These are phyloP conservation scores for Trichoderma reesei DNA, from an alignment of 495 filamentous ascomycete genomes.

Conservation along the genomic window DNA sequence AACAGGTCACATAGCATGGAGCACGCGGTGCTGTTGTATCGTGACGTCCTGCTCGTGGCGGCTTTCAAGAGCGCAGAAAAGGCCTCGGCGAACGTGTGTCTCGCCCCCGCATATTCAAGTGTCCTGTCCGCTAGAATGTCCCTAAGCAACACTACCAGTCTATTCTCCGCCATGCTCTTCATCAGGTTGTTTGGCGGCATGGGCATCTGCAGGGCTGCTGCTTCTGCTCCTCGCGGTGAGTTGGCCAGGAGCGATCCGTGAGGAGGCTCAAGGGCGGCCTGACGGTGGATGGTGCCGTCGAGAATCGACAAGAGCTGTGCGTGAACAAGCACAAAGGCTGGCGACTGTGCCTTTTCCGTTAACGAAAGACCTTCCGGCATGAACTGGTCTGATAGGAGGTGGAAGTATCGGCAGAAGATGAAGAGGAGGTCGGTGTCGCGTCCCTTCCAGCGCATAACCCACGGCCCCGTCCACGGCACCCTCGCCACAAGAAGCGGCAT, in stretches of 20 bases:
- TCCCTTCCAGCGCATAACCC: slow-evolving; percentile 80
- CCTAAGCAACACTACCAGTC: slow-evolving; percentile 74
- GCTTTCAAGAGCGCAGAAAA: slow-evolving; percentile 67
- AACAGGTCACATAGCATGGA: slow-evolving; percentile 89
- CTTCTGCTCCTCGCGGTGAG: slow-evolving; percentile 62
- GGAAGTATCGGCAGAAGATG: slow-evolving; percentile 86
- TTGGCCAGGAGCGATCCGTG: slow-evolving; percentile 61
- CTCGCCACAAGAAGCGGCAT: slow-evolving; percentile 59
- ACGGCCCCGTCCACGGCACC: slow-evolving; percentile 78
- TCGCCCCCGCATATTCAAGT: slow-evolving; percentile 37
- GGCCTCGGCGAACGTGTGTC: slow-evolving; percentile 66
- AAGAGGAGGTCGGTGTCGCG: slow-evolving; percentile 89
- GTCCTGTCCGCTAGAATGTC: slow-evolving; percentile 73
- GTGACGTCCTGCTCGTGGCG: slow-evolving; percentile 62
- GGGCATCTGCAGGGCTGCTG: slow-evolving; percentile 56
- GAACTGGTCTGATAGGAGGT: slow-evolving; percentile 73
- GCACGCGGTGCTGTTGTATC: slow-evolving; percentile 82
- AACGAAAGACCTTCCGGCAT: slow-evolving; percentile 52
- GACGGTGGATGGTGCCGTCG: slow-evolving; percentile 77
- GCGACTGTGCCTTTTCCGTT: slow-evolving; percentile 58
- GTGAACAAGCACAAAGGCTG: slow-evolving; percentile 75
- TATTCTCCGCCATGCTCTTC: slow-evolving; percentile 84
- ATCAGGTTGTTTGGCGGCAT: slow-evolving; percentile 57
- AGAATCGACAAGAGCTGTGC: slow-evolving; percentile 74
- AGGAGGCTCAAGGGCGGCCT: slow-evolving; percentile 39